phyloP scores from a whole-genome alignment of 1,139 yeast genomes.

The Lodderomyces metapsilosis region DNA sequence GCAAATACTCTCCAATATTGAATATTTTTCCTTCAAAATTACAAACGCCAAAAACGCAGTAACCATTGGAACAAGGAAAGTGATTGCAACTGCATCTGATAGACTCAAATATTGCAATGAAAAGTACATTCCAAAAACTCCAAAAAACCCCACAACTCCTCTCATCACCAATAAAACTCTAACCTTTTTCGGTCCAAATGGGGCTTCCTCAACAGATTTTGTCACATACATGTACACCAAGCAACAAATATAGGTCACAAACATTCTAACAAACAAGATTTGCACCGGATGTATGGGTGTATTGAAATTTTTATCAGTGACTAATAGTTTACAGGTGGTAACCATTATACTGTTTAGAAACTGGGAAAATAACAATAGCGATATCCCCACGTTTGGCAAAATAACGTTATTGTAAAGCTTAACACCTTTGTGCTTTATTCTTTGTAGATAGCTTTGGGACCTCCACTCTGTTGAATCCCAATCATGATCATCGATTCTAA shows the following conservation, averaged over 20 bases:
- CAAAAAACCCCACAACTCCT: constrained; percentile 74
- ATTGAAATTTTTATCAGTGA: constrained; percentile 54
- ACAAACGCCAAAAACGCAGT: constrained; percentile 76
- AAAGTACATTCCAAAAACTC: constrained; percentile 74
- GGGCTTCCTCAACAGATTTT: constrained; percentile 55
- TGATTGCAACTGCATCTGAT: constrained; percentile 74
- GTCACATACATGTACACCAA: constrained; percentile 51
- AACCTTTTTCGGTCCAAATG: constrained; percentile 66
- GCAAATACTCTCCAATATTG: constrained; percentile 64
- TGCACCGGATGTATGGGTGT: constrained; percentile 74
- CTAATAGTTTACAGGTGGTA: constrained; percentile 67
- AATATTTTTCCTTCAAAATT: constrained; percentile 65
- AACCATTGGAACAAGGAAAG: constrained; percentile 74
- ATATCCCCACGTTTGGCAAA: constrained; percentile 34
- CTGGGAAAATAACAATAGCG: constrained; percentile 54
- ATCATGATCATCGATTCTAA: constrained; percentile 8
- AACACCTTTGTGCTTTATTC: constrained; percentile 1
- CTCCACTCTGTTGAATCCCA: constrained; percentile 2
- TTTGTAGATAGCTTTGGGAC: neutral
- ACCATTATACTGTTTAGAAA: constrained; percentile 77
- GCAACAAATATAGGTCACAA: constrained; percentile 62
- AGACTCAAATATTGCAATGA: constrained; percentile 72
- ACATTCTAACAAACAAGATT: constrained; percentile 74
- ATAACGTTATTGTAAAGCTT: constrained; percentile 11
- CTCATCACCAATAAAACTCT: constrained; percentile 58